Conservation (phyloP, 2,329 filamentous ascomycete species). For the Eutypella sp. region DNA sequence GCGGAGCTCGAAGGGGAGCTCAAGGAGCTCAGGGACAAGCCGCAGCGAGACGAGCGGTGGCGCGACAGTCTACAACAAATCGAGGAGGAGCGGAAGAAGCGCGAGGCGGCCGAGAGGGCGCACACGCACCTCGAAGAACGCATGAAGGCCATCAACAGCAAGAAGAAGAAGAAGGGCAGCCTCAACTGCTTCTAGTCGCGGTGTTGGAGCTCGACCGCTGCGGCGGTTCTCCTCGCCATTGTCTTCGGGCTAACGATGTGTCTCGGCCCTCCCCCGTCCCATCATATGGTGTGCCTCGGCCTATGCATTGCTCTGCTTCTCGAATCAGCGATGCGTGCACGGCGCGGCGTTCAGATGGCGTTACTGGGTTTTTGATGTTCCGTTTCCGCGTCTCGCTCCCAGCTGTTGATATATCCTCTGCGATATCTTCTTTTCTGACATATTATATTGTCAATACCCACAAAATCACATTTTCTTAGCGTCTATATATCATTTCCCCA, state of each 20-base stretch:
- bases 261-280: constrained; percentile 3
- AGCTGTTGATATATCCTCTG: constrained; percentile 4
- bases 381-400: constrained; percentile 5
- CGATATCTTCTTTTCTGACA: constrained; percentile 6
- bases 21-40: constrained; percentile 57
- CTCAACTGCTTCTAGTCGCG: constrained; percentile 87
- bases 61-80: constrained; percentile 71
- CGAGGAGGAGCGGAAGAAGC: constrained; percentile 92
- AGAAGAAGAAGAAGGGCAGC: constrained; percentile 93
- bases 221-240: constrained; percentile 9
- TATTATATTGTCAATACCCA: too few species aligned
- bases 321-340: constrained; percentile 7
- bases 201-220: constrained; percentile 12
- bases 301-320: constrained; percentile 7
- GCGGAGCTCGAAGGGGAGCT: constrained; percentile 68
- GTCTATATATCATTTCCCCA: constrained; percentile 4
- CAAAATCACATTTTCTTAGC: constrained; percentile 10
- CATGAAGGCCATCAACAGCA: constrained; percentile 86
- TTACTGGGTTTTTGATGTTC: background rate
- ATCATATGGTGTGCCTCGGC: constrained; percentile 4
- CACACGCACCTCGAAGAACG: constrained; percentile 86
- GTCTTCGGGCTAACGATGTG: constrained; percentile 5
- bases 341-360: constrained; percentile 17
- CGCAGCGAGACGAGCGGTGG: constrained; percentile 54
- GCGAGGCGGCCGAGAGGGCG: constrained; percentile 84